These are phyloP conservation scores for Capsicum pubescens DNA, from an alignment of 257 asterid species.

Conservation along the genomic window DNA sequence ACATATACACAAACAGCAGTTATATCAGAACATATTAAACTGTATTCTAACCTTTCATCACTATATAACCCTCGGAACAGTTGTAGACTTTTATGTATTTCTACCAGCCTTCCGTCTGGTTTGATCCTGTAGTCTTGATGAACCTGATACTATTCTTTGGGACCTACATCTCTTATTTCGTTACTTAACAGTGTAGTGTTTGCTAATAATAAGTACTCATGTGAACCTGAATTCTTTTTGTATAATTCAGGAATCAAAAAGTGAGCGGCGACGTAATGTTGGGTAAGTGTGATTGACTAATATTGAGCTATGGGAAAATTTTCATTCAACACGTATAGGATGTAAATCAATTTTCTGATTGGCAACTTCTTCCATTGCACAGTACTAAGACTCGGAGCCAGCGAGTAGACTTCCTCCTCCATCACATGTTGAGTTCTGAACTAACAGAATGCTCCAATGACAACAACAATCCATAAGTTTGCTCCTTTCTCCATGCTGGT, in stretches of 20 bases:
- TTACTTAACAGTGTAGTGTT: background rate
- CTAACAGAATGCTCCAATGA: conserved; percentile 45
- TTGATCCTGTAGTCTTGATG: background rate
- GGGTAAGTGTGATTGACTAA: conserved; percentile 55
- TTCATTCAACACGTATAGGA: background rate
- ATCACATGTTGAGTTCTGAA: conserved; percentile 92
- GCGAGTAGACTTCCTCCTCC: conserved; percentile 89
- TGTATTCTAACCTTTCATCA: background rate
- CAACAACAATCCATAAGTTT: conserved; percentile 41
- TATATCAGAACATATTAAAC: background rate
- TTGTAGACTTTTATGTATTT: background rate
- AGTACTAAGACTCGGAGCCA: conserved; percentile 76
- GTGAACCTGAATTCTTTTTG: conserved; percentile 9
- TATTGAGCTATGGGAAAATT: background rate
- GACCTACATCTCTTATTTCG: background rate
- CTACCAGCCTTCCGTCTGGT: background rate
- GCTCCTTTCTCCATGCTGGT: conserved; percentile 20
- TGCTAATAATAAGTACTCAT: background rate
- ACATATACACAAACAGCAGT: background rate
- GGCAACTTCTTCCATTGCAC: conserved; percentile 38
- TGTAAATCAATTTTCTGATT: background rate
- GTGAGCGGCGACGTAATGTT: conserved; percentile 48
- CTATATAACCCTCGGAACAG: background rate
- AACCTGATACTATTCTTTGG: background rate
- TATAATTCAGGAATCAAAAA: conserved; percentile 55